phyloP scores from a whole-genome alignment of 768 basidiomycete species.

The Trametes cubensis region DNA sequence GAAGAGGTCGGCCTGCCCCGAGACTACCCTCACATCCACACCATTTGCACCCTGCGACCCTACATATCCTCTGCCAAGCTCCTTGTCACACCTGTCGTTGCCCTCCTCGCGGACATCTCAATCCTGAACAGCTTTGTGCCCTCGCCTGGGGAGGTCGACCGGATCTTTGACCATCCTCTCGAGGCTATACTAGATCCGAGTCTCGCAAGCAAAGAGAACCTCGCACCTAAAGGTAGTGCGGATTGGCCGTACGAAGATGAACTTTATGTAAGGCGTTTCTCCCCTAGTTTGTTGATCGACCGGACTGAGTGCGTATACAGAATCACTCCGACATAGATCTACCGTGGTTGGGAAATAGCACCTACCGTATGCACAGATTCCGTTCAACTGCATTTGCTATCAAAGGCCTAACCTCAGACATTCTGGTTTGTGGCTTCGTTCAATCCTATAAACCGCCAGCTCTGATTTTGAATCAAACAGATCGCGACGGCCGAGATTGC shows the following conservation, averaged over 20 bases:
- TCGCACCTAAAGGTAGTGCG: slow-evolving; percentile 63
- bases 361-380: slow-evolving; percentile 85
- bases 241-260: slow-evolving; percentile 83
- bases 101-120: slow-evolving; percentile 58
- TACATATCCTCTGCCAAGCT: slow-evolving; percentile 68
- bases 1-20: slow-evolving; percentile 82
- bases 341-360: slow-evolving; percentile 49
- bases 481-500: slow-evolving; percentile 71
- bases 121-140: slow-evolving; percentile 58
- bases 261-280: slow-evolving; percentile 58
- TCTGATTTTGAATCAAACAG: slow-evolving; percentile 36
- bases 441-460: neutral
- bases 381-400: slow-evolving; percentile 76
- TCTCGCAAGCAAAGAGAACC: slow-evolving; percentile 44
- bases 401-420: slow-evolving; percentile 83
- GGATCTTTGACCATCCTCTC: slow-evolving; percentile 80
- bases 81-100: slow-evolving; percentile 79
- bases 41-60: slow-evolving; percentile 64
- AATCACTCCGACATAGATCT: slow-evolving; percentile 56
- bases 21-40: slow-evolving; percentile 56
- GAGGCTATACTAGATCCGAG: slow-evolving; percentile 69
- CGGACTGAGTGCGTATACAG: slow-evolving; percentile 38
- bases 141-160: slow-evolving; percentile 68
- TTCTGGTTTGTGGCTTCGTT: slow-evolving; percentile 55
- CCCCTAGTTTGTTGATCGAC: neutral